phyloP scores from a whole-genome alignment of 441 rosid species.

The Viola pubescens region DNA sequence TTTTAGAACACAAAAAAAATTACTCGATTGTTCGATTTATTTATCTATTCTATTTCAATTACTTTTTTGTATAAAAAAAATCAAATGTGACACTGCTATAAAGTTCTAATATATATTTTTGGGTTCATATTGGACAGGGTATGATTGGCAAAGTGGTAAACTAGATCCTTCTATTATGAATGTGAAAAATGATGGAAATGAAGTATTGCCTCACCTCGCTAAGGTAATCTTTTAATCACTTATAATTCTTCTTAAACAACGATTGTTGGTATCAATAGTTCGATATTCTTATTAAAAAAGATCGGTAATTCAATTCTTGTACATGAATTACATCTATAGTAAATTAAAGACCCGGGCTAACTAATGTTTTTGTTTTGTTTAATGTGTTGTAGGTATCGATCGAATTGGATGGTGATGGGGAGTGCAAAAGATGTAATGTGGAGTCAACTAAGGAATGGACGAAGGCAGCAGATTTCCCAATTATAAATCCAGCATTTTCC shows the following conservation, averaged over 20 bases:
- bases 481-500: conserved; percentile 52
- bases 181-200: conserved; percentile 24
- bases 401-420: conserved; percentile 38
- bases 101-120: too few species aligned
- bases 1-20: too few species aligned
- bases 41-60: too few species aligned
- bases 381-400: conserved; percentile 38
- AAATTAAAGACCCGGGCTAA: not conserved
- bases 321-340: not conserved
- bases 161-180: conserved; percentile 90
- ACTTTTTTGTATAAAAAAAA: too few species aligned
- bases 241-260: not conserved
- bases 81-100: too few species aligned
- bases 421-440: conserved; percentile 33
- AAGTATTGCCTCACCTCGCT: conserved; percentile 57
- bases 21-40: too few species aligned
- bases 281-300: not conserved
- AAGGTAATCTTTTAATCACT: conserved; percentile 27
- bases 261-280: not conserved
- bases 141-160: conserved; percentile 64
- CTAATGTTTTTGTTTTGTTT: not conserved
- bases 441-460: conserved; percentile 49
- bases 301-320: not conserved
- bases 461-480: conserved; percentile 64
- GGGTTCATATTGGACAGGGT: conserved; percentile 33